phyloP scores from a whole-genome alignment of 352 stramenopile species.

The Phytophthora foliorum region DNA sequence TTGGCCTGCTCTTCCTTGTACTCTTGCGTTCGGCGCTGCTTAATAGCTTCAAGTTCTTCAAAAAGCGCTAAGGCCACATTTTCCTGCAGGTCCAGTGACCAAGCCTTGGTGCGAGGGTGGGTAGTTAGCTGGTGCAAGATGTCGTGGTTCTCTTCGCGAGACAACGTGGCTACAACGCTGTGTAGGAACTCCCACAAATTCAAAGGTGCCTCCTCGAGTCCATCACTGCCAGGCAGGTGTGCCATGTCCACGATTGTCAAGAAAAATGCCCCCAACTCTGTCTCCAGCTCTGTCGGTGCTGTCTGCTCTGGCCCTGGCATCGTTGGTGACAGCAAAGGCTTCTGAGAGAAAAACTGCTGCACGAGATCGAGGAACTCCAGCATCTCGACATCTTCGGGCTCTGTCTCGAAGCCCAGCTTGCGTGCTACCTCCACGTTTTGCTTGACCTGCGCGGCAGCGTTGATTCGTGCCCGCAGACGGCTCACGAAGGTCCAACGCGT shows the following conservation, averaged over 20 bases:
- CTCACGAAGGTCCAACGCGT: constrained; percentile 76
- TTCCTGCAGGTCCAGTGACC: constrained; percentile 63
- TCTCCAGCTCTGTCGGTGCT: constrained; percentile 42
- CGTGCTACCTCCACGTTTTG: constrained; percentile 66
- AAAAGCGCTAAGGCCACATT: constrained; percentile 50
- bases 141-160: constrained; percentile 50
- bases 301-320: constrained; percentile 25
- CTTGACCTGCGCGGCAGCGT: constrained; percentile 62
- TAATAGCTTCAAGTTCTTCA: constrained; percentile 43
- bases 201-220: constrained; percentile 36
- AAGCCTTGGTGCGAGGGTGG: constrained; percentile 57
- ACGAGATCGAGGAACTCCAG: constrained; percentile 80
- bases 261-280: constrained; percentile 68
- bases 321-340: constrained; percentile 24
- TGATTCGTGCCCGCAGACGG: constrained; percentile 69
- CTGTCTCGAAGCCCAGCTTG: constrained; percentile 79
- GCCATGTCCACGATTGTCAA: constrained; percentile 58
- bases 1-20: constrained; percentile 43
- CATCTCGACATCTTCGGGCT: constrained; percentile 75
- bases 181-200: constrained; percentile 63
- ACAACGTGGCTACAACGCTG: constrained; percentile 42
- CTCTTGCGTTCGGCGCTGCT: constrained; percentile 34
- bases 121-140: constrained; percentile 62
- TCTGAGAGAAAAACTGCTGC: constrained; percentile 79
- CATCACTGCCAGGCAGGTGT: constrained; percentile 43